Base-by-base conservation (phyloP, 2,329 filamentous ascomycete species). In the Pyricularia grisea region DNA sequence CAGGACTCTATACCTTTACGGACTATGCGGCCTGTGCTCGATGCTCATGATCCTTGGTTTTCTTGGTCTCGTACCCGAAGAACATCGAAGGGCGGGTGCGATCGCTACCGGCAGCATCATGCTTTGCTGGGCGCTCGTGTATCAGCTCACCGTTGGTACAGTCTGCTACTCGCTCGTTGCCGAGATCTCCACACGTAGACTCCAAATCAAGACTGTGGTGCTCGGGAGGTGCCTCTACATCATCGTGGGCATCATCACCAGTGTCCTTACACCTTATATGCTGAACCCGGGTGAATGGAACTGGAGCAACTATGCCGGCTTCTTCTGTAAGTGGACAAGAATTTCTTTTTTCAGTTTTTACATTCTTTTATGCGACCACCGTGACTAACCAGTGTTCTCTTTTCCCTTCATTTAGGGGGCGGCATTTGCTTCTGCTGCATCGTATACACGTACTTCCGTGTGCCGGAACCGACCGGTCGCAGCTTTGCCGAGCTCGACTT, bases 131-230 rank as follows among this genome's bases (percentile, higher is more conserved):
- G 90, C 93, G 0, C 81, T 95, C 65, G 87, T 90, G 74, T 97
- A 97, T 80, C 92, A 97, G 77, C 83, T 94, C 66, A 92, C 92
- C 0, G 93, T 97, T 66, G 93, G 93, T 58, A 95, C 93, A 0
- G 92, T 97, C 9, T 93, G 91, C 78, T 97, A 96, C 80, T 95
- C 92, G 0, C 86, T 97, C 12, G 93, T 97, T 4, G 88, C 91
- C 0, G 93, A 97, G 77, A 80, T 97, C 27, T 93, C 92, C 0
- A 93, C 92, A 0, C 87, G 92, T 17, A 87, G 93, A 1, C 84
- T 97, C 42, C 91, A 94, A 76, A 94, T 96, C 81, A 97, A 97
- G 82, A 97, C 94, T 0, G 91, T 97, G 27, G 93, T 95, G 0
- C 85, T 97, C 2, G 93, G 91, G 1, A 90, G 93, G 69, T 92